Conservation (phyloP, 345 rosid species). For the Toxicodendron radicans region DNA sequence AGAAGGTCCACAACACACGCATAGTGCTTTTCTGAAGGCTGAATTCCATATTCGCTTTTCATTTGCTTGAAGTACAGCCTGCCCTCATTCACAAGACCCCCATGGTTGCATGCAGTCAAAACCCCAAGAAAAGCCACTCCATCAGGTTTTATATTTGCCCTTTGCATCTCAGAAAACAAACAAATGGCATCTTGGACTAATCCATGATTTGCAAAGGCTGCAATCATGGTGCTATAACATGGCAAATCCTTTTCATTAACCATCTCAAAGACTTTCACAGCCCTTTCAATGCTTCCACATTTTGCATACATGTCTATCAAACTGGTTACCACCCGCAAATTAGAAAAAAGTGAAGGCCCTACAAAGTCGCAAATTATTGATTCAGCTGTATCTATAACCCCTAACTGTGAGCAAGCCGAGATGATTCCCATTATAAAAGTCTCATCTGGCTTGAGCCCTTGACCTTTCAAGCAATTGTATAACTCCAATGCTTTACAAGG, state of each 20-base stretch:
- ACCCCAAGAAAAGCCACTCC: constrained; percentile 34
- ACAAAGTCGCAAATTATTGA: constrained; percentile 16
- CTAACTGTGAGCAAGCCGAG: constrained; percentile 29
- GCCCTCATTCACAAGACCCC: constrained; percentile 37
- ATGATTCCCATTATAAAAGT: constrained; percentile 30
- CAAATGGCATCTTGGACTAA: constrained; percentile 25
- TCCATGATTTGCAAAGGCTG: constrained; percentile 40
- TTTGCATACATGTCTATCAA: constrained; percentile 35
- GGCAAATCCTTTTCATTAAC: constrained; percentile 31
- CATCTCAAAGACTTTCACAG: constrained; percentile 24
- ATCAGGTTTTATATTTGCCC: constrained; percentile 31
- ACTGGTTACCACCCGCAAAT: constrained; percentile 17
- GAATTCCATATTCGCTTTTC: constrained; percentile 30
- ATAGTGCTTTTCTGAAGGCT: constrained; percentile 36
- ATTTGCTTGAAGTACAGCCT: constrained; percentile 33
- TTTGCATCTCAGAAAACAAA: constrained; percentile 31
- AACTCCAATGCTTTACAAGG: constrained; percentile 37
- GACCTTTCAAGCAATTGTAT: constrained; percentile 21
- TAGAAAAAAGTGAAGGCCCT: constrained; percentile 13
- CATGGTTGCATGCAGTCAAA: constrained; percentile 40
- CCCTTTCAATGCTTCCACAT: constrained; percentile 29
- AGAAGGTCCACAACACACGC: constrained; percentile 40
- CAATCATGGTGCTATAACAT: constrained; percentile 32
- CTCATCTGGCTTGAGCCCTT: constrained; percentile 29
- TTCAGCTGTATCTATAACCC: constrained; percentile 20